Percentiles rank a stretch among this genome's conserved stretches.
These are phyloP conservation scores for Tylopilus sp. DNA, from an alignment of 768 basidiomycete species.

Conservation along the genomic window DNA sequence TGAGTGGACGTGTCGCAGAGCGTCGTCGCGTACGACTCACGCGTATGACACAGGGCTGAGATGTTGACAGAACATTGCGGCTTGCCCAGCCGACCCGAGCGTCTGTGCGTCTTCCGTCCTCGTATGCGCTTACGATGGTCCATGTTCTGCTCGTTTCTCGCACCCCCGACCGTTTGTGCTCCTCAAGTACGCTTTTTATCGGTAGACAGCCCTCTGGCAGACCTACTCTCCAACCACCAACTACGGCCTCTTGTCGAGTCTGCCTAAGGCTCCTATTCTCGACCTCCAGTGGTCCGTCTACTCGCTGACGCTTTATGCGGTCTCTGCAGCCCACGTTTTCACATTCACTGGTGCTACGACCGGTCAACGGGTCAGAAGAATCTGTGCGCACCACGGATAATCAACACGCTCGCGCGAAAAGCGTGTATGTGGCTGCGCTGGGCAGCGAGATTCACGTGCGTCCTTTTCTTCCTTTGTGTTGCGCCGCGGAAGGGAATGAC, in stretches of 20 bases:
- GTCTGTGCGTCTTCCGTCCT: slow-evolving; percentile 61
- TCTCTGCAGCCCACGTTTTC: slow-evolving; percentile 87
- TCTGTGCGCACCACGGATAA: slow-evolving; percentile 86
- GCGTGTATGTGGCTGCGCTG: slow-evolving; percentile 85
- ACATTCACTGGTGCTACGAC: slow-evolving; percentile 75
- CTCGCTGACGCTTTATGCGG: slow-evolving; percentile 72
- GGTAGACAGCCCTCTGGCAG: slow-evolving; percentile 70
- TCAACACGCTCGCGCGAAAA: slow-evolving; percentile 85
- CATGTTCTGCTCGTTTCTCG: background rate
- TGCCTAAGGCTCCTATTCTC: slow-evolving; percentile 88
- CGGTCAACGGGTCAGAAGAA: slow-evolving; percentile 75
- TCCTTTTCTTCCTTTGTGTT: slow-evolving; percentile 9
- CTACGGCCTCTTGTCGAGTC: slow-evolving; percentile 78
- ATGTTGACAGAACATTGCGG: slow-evolving; percentile 88
- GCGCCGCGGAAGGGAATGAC: too few relatives aligned
- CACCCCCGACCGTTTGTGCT: background rate
- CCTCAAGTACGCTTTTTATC: background rate
- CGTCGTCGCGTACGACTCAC: too few relatives aligned
- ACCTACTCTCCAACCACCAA: slow-evolving; percentile 92
- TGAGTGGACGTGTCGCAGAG: slow-evolving; percentile 48
- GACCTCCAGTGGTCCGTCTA: slow-evolving; percentile 89
- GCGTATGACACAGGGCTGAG: slow-evolving; percentile 53
- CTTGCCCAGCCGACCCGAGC: slow-evolving; percentile 84
- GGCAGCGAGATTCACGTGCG: slow-evolving; percentile 96
- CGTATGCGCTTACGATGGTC: background rate